Base-by-base conservation (phyloP, 345 rosid species). In the Eucalyptus urophylla region DNA sequence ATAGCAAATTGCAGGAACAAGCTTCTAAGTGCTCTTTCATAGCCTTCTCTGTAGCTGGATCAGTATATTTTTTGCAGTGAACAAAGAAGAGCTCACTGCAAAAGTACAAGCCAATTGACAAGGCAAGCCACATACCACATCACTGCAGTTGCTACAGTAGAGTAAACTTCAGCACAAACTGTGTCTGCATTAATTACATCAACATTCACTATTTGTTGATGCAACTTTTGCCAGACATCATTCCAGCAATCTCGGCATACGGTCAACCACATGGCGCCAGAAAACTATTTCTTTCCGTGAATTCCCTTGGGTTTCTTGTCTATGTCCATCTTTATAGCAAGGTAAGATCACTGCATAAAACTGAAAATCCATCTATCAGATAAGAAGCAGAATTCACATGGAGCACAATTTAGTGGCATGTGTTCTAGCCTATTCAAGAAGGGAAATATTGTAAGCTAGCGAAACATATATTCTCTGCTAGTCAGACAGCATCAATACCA, bases 241-340 rank as follows among this genome's bases (percentile, higher is more conserved):
- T 96, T 96, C 99, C 99, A 96, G 91, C 95, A 92, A 94, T 97
- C 99, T 94, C n/a, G 98, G 98, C 98, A 96, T 96, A 76, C 94
- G 92, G 40, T 96, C 97, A 88, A 96, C 97, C 90, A 95, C 92
- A 92, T 97, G 99, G 87, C 98, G 95, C 88, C 95, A 92, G 69
- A 92, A 97, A 86, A 97, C 60, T 86, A 96, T 94, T 87, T 95
- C 99, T 89, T 93, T 94, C 87, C 91, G 89, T 12, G 92, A 86
- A 88, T 93, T 87, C 27, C 92, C 92, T 53, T 90, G 92, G 89
- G 87, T 86, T 86, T 92, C 95, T 67, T 92, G 92, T 15, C 65
- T 47, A 54, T 95, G 91, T 50, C 91, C 96, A 92, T 96, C 97
- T 91, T 94, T 95, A 91, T 96, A 94, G 92, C 95, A 93, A 33